Percentiles rank a stretch among this genome's conserved stretches.
Evolutionary conservation across 495 filamentous ascomycete genomes (phyloP).

Genomic region (Aspergillus campestris): DNA sequence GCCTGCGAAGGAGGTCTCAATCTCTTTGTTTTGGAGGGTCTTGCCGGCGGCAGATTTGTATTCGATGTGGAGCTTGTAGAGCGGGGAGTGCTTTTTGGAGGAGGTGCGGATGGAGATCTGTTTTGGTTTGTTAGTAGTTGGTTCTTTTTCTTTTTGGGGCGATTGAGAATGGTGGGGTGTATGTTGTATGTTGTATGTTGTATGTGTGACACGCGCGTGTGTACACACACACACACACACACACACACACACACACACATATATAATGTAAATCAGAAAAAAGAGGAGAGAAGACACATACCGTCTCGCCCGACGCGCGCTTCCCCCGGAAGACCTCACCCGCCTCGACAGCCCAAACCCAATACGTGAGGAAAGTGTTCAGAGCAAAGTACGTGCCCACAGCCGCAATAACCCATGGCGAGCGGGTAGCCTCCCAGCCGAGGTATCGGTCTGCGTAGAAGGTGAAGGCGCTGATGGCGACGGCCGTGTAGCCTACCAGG

Average conservation of each 20-base stretch:
- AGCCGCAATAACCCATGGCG: slow-evolving; percentile 59
- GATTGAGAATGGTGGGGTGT: no score
- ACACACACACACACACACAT: background rate
- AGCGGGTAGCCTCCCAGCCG: slow-evolving; percentile 77
- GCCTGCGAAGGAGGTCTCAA: slow-evolving; percentile 63
- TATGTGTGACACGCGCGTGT: no score
- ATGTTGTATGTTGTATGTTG: no score
- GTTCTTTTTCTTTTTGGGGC: no score
- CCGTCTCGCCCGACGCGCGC: slow-evolving; percentile 45
- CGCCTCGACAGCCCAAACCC: slow-evolving; percentile 80
- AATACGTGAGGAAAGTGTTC: slow-evolving; percentile 71
- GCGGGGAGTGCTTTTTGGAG: slow-evolving; percentile 66
- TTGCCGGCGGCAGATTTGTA: slow-evolving; percentile 41
- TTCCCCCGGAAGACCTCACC: slow-evolving; percentile 72
- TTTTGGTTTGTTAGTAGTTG: no score
- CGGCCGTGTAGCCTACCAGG: slow-evolving; percentile 71
- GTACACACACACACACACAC: background rate
- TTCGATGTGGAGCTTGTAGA: slow-evolving; percentile 64
- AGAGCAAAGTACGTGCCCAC: slow-evolving; percentile 73
- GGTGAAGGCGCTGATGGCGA: slow-evolving; percentile 66
- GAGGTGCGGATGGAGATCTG: slow-evolving; percentile 61
- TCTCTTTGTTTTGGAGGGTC: slow-evolving; percentile 39
- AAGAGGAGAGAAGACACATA: slow-evolving; percentile 16
- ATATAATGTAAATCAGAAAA: background rate
- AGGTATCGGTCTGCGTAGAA: slow-evolving; percentile 89